Evolutionary conservation across 2,329 filamentous ascomycete species (phyloP), one percentile per base, ranked within the genome.

Genomic region (Cercospora sp.): DNA sequence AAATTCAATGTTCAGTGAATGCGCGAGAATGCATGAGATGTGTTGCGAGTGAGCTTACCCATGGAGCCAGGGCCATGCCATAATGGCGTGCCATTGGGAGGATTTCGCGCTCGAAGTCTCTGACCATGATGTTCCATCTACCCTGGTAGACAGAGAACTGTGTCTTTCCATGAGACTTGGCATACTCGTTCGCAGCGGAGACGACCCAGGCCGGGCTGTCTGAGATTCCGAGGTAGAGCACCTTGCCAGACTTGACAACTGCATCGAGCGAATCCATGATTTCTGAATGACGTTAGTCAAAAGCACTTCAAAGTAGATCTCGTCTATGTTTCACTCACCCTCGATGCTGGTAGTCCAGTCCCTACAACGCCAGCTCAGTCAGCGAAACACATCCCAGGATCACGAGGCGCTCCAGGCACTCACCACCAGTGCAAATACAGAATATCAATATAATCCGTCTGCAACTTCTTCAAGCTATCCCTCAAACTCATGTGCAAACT

Each of bases 371-470:
- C 18, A 12, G 26, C n/a, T 16, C 26, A 5, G 53, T 58, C 53
- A 58, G 53, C 53, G 18, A n/a, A 58, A 1, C 13, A 32, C 1
- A 18, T 28, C 13, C 9, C 53, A 16, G 7, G 2, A 8, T 9
- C 37, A 7, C 10, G 26, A 1, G 9, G 26, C 10, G 53, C n/a
- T 32, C 3, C 16, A n/a, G 10, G 5, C 8, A 58, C 53, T 58
- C 53, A 58, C 80, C 80, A 83, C 70, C 79, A 74, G 69, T 81
- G 79, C 32, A 77, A 63, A 61, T 76, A 75, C 8, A 76, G 70
- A 55, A 90, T 75, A 74, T 93, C 90, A 66, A 92, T 87, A 75
- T 91, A 93, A 63, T 87, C 83, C 0, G 89, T 91, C 78, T 89
- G 84, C 63, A 89, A 82, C 79, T 88, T 90, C 67, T 76, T 76